phyloP scores from a whole-genome alignment of 192 early-diverging fungal genomes.

The Allomyces macrogynus region DNA sequence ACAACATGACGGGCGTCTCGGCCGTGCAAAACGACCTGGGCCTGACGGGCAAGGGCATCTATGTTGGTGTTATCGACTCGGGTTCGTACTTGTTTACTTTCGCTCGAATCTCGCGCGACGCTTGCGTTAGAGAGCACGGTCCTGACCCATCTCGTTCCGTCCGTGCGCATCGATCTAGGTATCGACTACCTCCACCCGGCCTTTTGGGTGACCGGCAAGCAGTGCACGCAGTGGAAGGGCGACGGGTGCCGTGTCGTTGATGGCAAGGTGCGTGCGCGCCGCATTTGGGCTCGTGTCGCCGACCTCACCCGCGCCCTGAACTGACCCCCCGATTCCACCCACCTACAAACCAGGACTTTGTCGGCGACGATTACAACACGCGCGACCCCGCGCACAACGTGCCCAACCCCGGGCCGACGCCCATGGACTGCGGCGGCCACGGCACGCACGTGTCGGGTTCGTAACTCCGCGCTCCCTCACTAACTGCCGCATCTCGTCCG shows the following conservation, averaged over 20 bases:
- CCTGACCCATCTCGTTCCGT: too few relatives aligned
- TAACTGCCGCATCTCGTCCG: conserved; percentile 32
- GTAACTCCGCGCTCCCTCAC: conserved; percentile 48
- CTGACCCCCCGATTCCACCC: too few relatives aligned
- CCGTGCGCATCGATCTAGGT: too few relatives aligned
- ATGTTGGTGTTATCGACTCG: conserved; percentile 44
- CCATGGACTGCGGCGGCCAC: too few relatives aligned
- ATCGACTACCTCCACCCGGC: conserved; percentile 39
- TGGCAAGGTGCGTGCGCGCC: conserved; percentile 11
- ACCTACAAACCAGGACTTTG: too few relatives aligned
- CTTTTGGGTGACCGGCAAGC: conserved; percentile 12
- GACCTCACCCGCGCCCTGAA: too few relatives aligned
- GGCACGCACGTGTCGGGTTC: conserved; percentile 44
- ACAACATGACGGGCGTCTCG: conserved; percentile 28
- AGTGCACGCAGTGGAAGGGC: too few relatives aligned
- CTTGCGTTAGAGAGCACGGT: conserved; percentile 2
- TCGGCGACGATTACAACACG: conserved; percentile 27
- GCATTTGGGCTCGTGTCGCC: too few relatives aligned
- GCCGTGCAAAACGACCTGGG: conserved; percentile 22
- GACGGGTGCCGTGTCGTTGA: conserved; percentile 31
- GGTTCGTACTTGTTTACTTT: conserved; percentile 12
- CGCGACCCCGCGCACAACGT: conserved; percentile 3
- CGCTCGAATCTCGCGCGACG: too few relatives aligned
- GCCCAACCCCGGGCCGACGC: conserved; percentile 10
- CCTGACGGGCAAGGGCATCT: conserved; percentile 36